Percentiles rank a stretch among this genome's conserved stretches.
Evolutionary conservation across 257 asterid species (phyloP).

Genomic region (Fraxinus quadrangulata): DNA sequence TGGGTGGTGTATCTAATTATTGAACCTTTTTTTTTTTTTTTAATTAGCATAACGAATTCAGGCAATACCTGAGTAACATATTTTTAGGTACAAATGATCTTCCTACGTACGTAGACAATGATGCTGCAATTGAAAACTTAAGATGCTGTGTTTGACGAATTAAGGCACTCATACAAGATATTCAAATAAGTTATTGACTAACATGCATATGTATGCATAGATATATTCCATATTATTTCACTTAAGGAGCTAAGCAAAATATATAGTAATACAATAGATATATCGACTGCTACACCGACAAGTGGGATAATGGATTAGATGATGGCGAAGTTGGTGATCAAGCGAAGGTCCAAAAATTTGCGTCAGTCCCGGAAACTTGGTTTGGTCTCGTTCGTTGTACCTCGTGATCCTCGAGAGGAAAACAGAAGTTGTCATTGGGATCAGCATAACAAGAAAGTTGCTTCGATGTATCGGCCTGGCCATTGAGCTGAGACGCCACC

Average conservation of each 20-base stretch:
- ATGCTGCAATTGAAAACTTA: constrained; percentile 22
- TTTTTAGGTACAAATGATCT: background rate
- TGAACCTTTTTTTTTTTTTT: background rate
- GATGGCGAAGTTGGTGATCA: constrained; percentile 57
- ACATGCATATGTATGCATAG: constrained; percentile 5
- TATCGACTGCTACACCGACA: constrained; percentile 48
- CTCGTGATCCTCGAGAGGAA: constrained; percentile 45
- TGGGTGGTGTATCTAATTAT: constrained; percentile 4
- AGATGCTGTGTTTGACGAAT: constrained; percentile 21
- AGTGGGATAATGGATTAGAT: constrained; percentile 69
- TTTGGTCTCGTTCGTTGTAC: constrained; percentile 32
- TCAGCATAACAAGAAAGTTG: constrained; percentile 23
- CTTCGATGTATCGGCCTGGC: constrained; percentile 37
- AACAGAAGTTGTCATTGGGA: constrained; percentile 46
- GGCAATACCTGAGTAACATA: background rate
- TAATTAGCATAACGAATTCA: constrained; percentile 1
- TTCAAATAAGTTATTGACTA: constrained; percentile 1
- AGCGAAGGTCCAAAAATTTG: constrained; percentile 68
- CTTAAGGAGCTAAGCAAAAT: background rate
- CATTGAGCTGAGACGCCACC: constrained; percentile 90
- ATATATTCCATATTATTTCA: background rate
- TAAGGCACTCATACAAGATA: background rate
- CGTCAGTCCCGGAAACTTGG: constrained; percentile 41
- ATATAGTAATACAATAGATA: background rate
- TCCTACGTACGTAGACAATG: constrained; percentile 23